These are phyloP conservation scores for Coemansia sp. DNA, from an alignment of 371 early-diverging fungal species.

Conservation along the genomic window DNA sequence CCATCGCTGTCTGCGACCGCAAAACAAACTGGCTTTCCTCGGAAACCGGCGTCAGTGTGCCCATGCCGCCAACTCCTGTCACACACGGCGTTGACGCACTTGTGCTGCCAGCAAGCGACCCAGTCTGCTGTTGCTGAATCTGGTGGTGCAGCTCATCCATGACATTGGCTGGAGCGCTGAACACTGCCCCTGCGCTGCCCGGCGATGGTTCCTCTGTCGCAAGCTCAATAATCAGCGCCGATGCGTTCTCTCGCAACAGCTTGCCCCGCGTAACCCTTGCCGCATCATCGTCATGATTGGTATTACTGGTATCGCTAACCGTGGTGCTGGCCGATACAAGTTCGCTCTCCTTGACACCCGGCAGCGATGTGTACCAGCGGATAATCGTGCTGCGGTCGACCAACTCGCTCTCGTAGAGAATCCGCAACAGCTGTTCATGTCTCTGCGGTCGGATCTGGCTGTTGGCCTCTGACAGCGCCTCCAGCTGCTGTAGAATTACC, in stretches of 20 bases:
- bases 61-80: not conserved
- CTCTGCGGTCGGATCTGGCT: slow-evolving; percentile 14
- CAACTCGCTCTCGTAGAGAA: slow-evolving; percentile 44
- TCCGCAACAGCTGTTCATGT: slow-evolving; percentile 38
- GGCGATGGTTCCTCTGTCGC: not conserved
- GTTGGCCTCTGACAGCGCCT: slow-evolving; percentile 45
- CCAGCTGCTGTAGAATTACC: slow-evolving; percentile 35
- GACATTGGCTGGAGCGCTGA: slow-evolving; percentile 4
- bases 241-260: slow-evolving; percentile 38
- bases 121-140: slow-evolving; percentile 3
- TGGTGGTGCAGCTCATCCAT: slow-evolving; percentile 33
- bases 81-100: slow-evolving; percentile 27
- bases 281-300: not conserved
- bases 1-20: not conserved
- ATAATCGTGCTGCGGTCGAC: slow-evolving; percentile 33
- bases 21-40: slow-evolving; percentile 24
- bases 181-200: not conserved
- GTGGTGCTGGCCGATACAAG: not conserved
- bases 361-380: slow-evolving; percentile 28
- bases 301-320: not conserved
- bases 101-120: slow-evolving; percentile 1
- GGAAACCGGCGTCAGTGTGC: slow-evolving; percentile 35
- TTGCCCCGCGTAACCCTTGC: slow-evolving; percentile 18
- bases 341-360: not conserved
- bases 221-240: slow-evolving; percentile 29